A percentile compares a stretch with the other conserved stretches of the same genome.
phyloP scores from a whole-genome alignment of 345 rosid species.

The Bruguiera sexangula region DNA sequence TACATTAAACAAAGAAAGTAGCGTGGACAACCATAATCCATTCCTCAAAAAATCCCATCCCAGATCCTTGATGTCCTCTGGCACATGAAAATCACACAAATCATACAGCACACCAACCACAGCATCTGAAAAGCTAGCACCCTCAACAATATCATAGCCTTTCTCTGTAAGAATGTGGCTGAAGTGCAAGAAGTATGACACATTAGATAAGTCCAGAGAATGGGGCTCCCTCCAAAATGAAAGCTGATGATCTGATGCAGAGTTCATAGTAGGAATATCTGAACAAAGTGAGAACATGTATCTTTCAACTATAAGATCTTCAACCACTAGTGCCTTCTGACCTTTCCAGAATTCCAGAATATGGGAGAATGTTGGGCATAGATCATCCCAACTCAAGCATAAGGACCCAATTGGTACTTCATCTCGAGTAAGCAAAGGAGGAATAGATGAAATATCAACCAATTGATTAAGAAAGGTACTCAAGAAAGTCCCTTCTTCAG shows the following conservation, averaged over 20 bases:
- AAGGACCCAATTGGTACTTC: constrained; percentile 45
- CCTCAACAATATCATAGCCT: constrained; percentile 40
- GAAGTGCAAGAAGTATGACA: constrained; percentile 48
- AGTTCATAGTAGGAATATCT: constrained; percentile 54
- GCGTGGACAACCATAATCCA: constrained; percentile 75
- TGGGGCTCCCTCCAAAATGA: constrained; percentile 37
- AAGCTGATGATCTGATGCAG: constrained; percentile 35
- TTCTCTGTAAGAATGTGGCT: constrained; percentile 51
- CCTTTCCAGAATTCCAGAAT: constrained; percentile 82
- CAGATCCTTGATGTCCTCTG: constrained; percentile 45
- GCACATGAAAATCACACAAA: constrained; percentile 39
- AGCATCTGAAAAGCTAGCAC: constrained; percentile 37
- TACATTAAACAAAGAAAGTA: constrained; percentile 55
- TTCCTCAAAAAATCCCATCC: constrained; percentile 84
- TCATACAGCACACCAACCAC: constrained; percentile 45
- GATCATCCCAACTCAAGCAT: constrained; percentile 50
- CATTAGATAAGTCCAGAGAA: constrained; percentile 43
- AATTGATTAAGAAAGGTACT: constrained; percentile 58
- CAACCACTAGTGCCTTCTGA: constrained; percentile 55
- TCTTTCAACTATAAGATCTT: constrained; percentile 87
- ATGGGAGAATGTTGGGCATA: constrained; percentile 50
- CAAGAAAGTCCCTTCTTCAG: constrained; percentile 56
- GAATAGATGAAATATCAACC: constrained; percentile 60
- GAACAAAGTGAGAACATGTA: constrained; percentile 77
- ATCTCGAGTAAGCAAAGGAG: constrained; percentile 49